Percentiles rank a stretch among this genome's conserved stretches.
phyloP scores from a whole-genome alignment of 2,329 filamentous ascomycete species.

The Cadophora luteo-olivacea region DNA sequence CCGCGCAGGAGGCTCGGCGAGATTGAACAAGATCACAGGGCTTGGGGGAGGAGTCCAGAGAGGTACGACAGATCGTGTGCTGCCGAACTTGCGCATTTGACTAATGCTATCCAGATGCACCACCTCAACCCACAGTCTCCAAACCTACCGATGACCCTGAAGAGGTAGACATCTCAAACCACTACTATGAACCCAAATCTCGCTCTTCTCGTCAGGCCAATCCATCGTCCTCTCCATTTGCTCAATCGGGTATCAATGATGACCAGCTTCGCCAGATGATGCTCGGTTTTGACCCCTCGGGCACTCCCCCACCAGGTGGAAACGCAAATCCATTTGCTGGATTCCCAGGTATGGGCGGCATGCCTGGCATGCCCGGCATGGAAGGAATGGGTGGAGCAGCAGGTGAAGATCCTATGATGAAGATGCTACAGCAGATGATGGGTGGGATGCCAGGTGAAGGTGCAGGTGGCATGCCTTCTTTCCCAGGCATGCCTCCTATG shows the following conservation, averaged over 20 bases:
- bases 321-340: conserved; percentile 46
- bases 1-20: conserved; percentile 70
- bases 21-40: conserved; percentile 78
- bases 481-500: conserved; percentile 51
- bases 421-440: conserved; percentile 79
- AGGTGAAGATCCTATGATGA: conserved; percentile 70
- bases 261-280: conserved; percentile 70
- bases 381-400: conserved; percentile 38
- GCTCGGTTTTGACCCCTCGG: conserved; percentile 58
- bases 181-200: conserved; percentile 66
- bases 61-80: conserved; percentile 44
- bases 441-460: conserved; percentile 47
- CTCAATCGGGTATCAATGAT: conserved; percentile 53
- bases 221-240: conserved; percentile 31
- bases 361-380: conserved; percentile 35
- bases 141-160: conserved; percentile 65
- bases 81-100: neutral
- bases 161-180: conserved; percentile 78
- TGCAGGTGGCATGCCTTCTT: conserved; percentile 44
- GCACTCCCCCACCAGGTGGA: conserved; percentile 40
- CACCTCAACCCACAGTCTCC: conserved; percentile 46
- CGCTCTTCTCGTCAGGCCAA: conserved; percentile 47
- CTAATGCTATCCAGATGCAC: conserved; percentile 40
- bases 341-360: conserved; percentile 41
- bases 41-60: conserved; percentile 64